phyloP scores from a whole-genome alignment of 2,329 filamentous ascomycete species.

The Pseudocercospora macadamiae region DNA sequence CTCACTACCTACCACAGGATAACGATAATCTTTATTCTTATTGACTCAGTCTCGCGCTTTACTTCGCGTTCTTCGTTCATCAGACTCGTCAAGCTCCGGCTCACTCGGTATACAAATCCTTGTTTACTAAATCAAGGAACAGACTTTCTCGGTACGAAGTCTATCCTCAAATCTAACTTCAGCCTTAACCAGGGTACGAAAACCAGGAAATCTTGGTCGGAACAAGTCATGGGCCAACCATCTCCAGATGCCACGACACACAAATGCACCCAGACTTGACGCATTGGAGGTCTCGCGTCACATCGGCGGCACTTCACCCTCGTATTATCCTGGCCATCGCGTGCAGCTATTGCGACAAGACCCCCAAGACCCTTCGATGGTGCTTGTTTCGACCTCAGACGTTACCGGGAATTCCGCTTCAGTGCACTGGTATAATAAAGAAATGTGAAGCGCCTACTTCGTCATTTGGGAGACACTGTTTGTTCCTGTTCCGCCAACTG shows the following conservation, averaged over 20 bases:
- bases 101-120: background rate
- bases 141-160: background rate
- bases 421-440: background rate
- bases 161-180: background rate
- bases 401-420: background rate
- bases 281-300: background rate
- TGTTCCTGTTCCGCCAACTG: background rate
- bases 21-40: slow-evolving; percentile 5
- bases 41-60: background rate
- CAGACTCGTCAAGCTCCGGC: background rate
- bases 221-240: background rate
- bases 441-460: background rate
- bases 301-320: background rate
- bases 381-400: slow-evolving; percentile 7
- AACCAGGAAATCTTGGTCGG: background rate
- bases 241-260: background rate
- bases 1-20: background rate
- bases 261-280: background rate
- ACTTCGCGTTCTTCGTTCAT: background rate
- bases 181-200: background rate
- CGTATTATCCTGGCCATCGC: background rate
- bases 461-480: background rate
- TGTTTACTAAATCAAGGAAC: background rate
- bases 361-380: background rate
- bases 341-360: background rate